Evolutionary conservation across 1,139 yeast genomes (phyloP), one percentile per base, ranked within the genome.

Genomic region (Williopsis jadinii): DNA sequence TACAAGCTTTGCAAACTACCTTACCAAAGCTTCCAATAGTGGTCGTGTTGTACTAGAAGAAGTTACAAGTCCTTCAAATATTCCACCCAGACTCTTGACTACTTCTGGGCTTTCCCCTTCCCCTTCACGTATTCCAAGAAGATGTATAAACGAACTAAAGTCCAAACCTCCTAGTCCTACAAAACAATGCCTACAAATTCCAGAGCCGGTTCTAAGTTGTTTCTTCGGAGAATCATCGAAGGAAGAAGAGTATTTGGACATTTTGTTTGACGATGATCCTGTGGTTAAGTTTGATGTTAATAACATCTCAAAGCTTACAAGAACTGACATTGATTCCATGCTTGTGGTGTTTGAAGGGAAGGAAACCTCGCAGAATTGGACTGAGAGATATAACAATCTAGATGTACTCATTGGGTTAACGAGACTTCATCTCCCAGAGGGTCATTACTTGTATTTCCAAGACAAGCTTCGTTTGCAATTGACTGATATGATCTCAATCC

Each of bases 311-410:
- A 10, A n/a, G 1, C 32, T 52, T 6, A 36, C 39, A 8, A 30
- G 9, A 3, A 36, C 19, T 1, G 45, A 45, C 2, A 47, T 53
- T 15, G 47, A 49, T 10, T 11, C 19, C 1, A 9, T 50, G 0
- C 8, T 54, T 8, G 5, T 10, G 0, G 12, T 40, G 1, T 55
- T 42, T 26, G 32, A 34, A 9, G 54, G 50, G 0, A 44, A 39
- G 36, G 56, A 52, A 30, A 42, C 50, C 0, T 47, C 55, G 1
- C 47, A 42, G n/a, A 53, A 51, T 35, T 54, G 56, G 58, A 36
- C 39, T 3, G 28, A 28, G 3, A 42, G 50, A 19, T 43, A 32
- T 35, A 39, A 44, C 2, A 35, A 38, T 15, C 37, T 55, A 35
- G 55, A 48, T 30, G 30, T 44, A 3, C 36, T 55, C 35, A 50